These are phyloP conservation scores for Epichloe aotearoae DNA, from an alignment of 2,329 filamentous ascomycete genomes.

Conservation along the genomic window DNA sequence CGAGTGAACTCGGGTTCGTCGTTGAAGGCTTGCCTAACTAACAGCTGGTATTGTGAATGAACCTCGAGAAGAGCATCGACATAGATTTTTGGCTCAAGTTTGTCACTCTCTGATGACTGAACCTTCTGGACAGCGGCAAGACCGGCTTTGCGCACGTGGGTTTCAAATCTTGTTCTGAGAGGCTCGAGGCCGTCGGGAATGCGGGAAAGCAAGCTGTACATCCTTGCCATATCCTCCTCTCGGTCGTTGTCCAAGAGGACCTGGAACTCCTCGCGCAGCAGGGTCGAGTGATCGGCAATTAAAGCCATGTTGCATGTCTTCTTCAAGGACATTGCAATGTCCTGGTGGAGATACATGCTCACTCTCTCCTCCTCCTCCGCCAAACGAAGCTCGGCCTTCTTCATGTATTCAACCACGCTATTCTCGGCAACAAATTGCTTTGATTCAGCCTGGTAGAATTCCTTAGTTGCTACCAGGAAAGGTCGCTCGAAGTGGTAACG, in stretches of 20 bases:
- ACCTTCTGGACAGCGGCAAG: conserved; percentile 83
- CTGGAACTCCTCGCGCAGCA: conserved; percentile 95
- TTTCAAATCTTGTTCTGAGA: conserved; percentile 75
- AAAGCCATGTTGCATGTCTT: conserved; percentile 79
- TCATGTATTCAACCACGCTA: conserved; percentile 98
- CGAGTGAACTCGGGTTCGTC: conserved; percentile 95
- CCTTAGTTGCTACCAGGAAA: conserved; percentile 71
- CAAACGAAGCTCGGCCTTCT: conserved; percentile 85
- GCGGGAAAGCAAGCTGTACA: conserved; percentile 83
- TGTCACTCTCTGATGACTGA: conserved; percentile 70
- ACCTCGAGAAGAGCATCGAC: conserved; percentile 91
- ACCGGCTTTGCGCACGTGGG: conserved; percentile 82
- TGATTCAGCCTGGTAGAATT: conserved; percentile 86
- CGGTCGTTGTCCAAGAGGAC: conserved; percentile 85
- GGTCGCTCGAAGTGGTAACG: conserved; percentile 83
- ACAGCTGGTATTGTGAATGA: conserved; percentile 79
- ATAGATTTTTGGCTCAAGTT: conserved; percentile 90
- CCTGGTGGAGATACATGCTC: conserved; percentile 76
- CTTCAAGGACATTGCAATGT: conserved; percentile 75
- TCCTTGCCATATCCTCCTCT: conserved; percentile 87
- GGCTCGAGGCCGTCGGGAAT: conserved; percentile 89
- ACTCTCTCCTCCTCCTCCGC: conserved; percentile 93
- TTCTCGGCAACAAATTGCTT: conserved; percentile 93
- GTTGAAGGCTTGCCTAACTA: conserved; percentile 85
- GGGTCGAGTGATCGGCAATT: conserved; percentile 71